Percentiles rank a stretch among this genome's conserved stretches.
Evolutionary conservation across 169 alveolate species (phyloP).

Genomic region (Besnoitia besnoiti): DNA sequence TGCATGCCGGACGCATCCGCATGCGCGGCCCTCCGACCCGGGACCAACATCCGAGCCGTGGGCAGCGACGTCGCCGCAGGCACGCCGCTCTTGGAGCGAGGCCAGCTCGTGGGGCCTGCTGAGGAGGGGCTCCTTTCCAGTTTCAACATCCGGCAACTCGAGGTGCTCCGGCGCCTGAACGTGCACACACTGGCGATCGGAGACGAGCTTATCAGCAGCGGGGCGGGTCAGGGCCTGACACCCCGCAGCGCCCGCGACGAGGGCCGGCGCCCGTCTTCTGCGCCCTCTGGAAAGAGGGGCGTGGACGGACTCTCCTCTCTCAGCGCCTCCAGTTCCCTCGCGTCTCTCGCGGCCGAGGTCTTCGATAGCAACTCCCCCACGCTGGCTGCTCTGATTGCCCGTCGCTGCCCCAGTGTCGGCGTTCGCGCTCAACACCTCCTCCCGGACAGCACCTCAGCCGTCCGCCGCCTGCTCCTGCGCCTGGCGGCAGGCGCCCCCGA

Average conservation of each 20-base stretch:
- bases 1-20: background rate
- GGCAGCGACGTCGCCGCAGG: constrained; percentile 23
- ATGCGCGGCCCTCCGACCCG: background rate
- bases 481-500: background rate
- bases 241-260: too few relatives aligned
- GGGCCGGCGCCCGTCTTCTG: too few relatives aligned
- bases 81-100: background rate
- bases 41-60: constrained; percentile 5
- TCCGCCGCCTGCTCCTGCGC: background rate
- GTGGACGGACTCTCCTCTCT: background rate
- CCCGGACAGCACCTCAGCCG: background rate
- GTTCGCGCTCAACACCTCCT: background rate
- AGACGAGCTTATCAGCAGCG: constrained; percentile 4
- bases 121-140: constrained; percentile 8
- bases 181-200: constrained; percentile 28
- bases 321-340: background rate
- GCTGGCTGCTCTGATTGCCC: background rate
- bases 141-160: background rate
- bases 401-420: background rate
- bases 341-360: background rate
- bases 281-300: too few relatives aligned
- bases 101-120: constrained; percentile 30
- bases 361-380: constrained; percentile 30
- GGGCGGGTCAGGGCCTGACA: too few relatives aligned
- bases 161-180: constrained; percentile 4